These are phyloP conservation scores for Pittosporum tobira DNA, from an alignment of 129 eudicot genomes.

Conservation along the genomic window DNA sequence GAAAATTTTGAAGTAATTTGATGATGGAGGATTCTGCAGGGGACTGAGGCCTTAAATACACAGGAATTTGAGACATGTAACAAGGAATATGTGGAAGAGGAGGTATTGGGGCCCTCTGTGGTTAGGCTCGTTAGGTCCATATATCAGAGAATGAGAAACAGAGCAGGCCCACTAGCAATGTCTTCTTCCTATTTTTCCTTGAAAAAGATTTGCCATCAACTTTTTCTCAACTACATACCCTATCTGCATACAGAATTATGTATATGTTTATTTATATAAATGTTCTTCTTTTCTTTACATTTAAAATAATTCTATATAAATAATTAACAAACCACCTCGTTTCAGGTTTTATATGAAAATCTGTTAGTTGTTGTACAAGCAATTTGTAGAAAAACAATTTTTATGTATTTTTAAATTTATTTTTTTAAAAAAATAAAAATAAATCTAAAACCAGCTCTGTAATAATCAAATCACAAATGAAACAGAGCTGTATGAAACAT, in stretches of 20 bases:
- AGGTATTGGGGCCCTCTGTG: neutral
- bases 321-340: conserved; percentile 2
- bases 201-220: conserved; percentile 20
- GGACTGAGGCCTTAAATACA: conserved; percentile 8
- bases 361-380: neutral
- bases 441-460: too few species aligned
- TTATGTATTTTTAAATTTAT: too few species aligned
- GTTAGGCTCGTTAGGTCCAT: conserved; percentile 9
- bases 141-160: conserved; percentile 11
- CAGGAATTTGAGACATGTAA: conserved; percentile 6
- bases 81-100: conserved; percentile 22
- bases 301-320: neutral
- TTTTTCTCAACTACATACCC: conserved; percentile 7
- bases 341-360: neutral
- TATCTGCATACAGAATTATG: neutral
- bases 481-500: too few species aligned
- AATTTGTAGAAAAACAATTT: neutral
- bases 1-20: neutral
- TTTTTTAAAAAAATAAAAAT: too few species aligned
- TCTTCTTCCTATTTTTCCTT: conserved; percentile 22
- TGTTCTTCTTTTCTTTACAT: neutral
- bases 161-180: conserved; percentile 15
- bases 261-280: neutral
- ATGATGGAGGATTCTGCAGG: neutral
- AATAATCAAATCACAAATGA: too few species aligned